These are phyloP conservation scores for Geotrichum siamense DNA, from an alignment of 1,139 yeast species.

Conservation along the genomic window DNA sequence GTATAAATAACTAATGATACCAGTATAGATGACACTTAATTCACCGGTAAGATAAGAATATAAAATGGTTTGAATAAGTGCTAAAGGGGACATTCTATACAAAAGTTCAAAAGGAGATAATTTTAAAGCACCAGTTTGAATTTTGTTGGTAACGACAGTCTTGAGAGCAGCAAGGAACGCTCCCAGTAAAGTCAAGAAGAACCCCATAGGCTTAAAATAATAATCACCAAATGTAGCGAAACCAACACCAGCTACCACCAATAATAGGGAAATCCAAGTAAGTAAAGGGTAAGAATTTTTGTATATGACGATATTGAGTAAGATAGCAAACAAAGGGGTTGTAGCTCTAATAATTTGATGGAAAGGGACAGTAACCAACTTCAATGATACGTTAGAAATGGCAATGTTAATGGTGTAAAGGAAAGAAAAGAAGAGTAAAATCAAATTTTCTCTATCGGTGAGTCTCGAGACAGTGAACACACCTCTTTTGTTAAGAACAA, in stretches of 20 bases:
- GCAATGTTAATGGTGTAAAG: slow-evolving; percentile 29
- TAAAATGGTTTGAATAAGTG: slow-evolving; percentile 23
- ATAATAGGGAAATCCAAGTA: slow-evolving; percentile 25
- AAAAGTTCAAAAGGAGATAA: slow-evolving; percentile 27
- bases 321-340: slow-evolving; percentile 27
- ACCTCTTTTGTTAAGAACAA: slow-evolving; percentile 21
- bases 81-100: slow-evolving; percentile 27
- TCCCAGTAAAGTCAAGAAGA: slow-evolving; percentile 26
- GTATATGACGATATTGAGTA: slow-evolving; percentile 23
- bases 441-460: slow-evolving; percentile 21
- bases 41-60: slow-evolving; percentile 28
- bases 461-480: slow-evolving; percentile 24
- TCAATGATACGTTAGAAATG: slow-evolving; percentile 26
- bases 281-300: slow-evolving; percentile 23
- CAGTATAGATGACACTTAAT: slow-evolving; percentile 14
- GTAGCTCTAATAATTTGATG: slow-evolving; percentile 29
- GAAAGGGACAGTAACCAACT: slow-evolving; percentile 28
- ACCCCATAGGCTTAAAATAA: slow-evolving; percentile 25
- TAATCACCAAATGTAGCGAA: slow-evolving; percentile 27
- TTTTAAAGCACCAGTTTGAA: slow-evolving; percentile 25
- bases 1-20: slow-evolving; percentile 13
- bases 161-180: slow-evolving; percentile 27
- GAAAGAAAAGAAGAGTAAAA: slow-evolving; percentile 25
- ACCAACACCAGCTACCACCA: slow-evolving; percentile 20
- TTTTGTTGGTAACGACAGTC: slow-evolving; percentile 26